Percentiles rank a stretch among this genome's conserved stretches.
phyloP scores from a whole-genome alignment of 352 stramenopile genomes.

The Globisporangium polare region DNA sequence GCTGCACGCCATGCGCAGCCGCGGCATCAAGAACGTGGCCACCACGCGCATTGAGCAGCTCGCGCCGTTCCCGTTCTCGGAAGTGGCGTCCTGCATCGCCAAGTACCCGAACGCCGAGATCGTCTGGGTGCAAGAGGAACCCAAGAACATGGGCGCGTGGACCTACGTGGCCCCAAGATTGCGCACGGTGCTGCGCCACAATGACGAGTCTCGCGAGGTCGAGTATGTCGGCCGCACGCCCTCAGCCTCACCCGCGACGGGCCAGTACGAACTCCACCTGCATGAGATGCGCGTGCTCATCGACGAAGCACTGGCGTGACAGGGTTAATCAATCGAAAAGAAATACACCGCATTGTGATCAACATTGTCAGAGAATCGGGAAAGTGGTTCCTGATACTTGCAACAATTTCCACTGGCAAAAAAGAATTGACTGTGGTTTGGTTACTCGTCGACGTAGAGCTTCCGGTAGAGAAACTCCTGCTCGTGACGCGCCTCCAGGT shows the following conservation, averaged over 20 bases:
- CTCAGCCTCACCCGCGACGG: constrained; percentile 94
- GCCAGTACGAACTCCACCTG: constrained; percentile 93
- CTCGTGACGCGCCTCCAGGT: constrained; percentile 56
- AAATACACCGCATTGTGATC: neutral
- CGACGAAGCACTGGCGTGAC: constrained; percentile 66
- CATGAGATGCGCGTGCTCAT: constrained; percentile 94
- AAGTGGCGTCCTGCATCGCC: constrained; percentile 87
- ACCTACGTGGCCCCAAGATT: constrained; percentile 91
- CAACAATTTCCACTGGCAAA: neutral
- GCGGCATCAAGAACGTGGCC: constrained; percentile 57
- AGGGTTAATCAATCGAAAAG: neutral
- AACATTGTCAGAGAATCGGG: neutral
- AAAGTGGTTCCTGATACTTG: neutral
- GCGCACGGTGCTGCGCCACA: constrained; percentile 90
- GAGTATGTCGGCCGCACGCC: constrained; percentile 94
- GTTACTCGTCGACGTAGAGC: constrained; percentile 36
- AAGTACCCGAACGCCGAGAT: constrained; percentile 95
- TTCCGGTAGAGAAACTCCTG: constrained; percentile 76
- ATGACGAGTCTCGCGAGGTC: constrained; percentile 52
- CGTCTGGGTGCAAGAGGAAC: constrained; percentile 98
- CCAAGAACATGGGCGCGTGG: constrained; percentile 98
- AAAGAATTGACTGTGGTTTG: neutral
- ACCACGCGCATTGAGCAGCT: constrained; percentile 81
- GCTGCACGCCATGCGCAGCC: constrained; percentile 50
- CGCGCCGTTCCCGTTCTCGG: constrained; percentile 97